Conservation (phyloP, 2,329 filamentous ascomycete genomes). For the Fusarium odoratissimum region DNA sequence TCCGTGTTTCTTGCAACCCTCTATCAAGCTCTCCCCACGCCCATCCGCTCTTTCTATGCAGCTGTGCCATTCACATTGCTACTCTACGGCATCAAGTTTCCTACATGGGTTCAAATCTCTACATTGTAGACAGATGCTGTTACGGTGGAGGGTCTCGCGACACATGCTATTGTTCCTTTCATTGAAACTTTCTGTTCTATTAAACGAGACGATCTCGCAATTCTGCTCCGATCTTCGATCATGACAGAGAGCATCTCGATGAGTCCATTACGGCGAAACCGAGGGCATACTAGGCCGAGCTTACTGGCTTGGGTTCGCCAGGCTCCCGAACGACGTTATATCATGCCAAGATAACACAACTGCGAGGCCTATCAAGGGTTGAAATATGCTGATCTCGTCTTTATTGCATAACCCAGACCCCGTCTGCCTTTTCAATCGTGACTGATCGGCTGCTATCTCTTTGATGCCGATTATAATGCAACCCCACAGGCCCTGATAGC, state of each 20-base stretch:
- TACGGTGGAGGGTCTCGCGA: neutral
- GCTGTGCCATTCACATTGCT: slow-evolving; percentile 18
- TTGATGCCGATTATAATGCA: slow-evolving; percentile 3
- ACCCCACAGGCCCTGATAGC: slow-evolving; percentile 35
- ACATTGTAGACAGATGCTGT: neutral
- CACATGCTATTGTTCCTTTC: neutral
- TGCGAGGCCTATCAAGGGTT: neutral
- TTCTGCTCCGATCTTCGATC: neutral
- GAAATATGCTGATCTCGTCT: neutral
- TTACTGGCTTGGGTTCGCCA: slow-evolving; percentile 12
- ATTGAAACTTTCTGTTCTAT: neutral
- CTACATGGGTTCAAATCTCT: slow-evolving; percentile 27
- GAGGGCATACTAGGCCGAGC: neutral
- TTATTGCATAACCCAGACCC: neutral
- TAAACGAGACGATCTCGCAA: slow-evolving; percentile 7
- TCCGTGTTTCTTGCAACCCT: slow-evolving; percentile 9
- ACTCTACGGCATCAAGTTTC: slow-evolving; percentile 23
- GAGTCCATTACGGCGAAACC: slow-evolving; percentile 11
- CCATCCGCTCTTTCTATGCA: slow-evolving; percentile 8
- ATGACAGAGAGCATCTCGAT: slow-evolving; percentile 12
- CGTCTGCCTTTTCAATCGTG: neutral
- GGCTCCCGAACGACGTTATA: slow-evolving; percentile 3
- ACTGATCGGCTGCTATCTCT: slow-evolving; percentile 11
- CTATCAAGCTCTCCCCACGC: slow-evolving; percentile 5
- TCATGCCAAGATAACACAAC: slow-evolving; percentile 11